phyloP scores from a whole-genome alignment of 2,329 filamentous ascomycete genomes.

The Verticillium nubilum region DNA sequence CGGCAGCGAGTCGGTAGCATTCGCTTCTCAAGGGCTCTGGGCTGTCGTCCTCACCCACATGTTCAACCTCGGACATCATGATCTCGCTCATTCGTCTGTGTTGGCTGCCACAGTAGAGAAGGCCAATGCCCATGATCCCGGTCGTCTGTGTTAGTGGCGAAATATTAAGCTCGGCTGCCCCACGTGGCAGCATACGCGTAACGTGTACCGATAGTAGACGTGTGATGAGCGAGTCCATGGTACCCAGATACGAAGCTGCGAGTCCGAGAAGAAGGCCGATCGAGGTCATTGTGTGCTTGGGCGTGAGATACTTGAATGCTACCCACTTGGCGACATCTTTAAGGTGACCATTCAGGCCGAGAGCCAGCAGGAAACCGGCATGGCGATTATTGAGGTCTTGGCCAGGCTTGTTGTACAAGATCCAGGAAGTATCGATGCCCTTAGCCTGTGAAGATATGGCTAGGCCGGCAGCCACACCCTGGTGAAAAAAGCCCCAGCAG shows the following conservation, averaged over 20 bases:
- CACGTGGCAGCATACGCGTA: slow-evolving; percentile 85
- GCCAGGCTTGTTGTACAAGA: slow-evolving; percentile 89
- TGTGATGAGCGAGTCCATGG: slow-evolving; percentile 95
- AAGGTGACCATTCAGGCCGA: slow-evolving; percentile 93
- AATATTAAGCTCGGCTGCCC: slow-evolving; percentile 89
- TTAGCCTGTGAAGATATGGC: slow-evolving; percentile 85
- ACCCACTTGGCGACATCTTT: slow-evolving; percentile 95
- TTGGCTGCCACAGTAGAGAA: slow-evolving; percentile 91
- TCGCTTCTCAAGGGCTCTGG: slow-evolving; percentile 84
- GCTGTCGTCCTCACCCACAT: slow-evolving; percentile 73
- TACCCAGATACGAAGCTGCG: slow-evolving; percentile 89
- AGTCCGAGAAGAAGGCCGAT: slow-evolving; percentile 90
- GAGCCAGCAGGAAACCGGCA: slow-evolving; percentile 83
- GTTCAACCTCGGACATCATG: slow-evolving; percentile 96
- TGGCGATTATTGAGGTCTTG: slow-evolving; percentile 91
- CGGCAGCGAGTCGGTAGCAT: slow-evolving; percentile 91
- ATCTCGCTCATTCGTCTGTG: slow-evolving; percentile 98
- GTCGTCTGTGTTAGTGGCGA: slow-evolving; percentile 92
- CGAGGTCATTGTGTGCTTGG: slow-evolving; percentile 98
- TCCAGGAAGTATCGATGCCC: slow-evolving; percentile 98
- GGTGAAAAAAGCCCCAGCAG: slow-evolving; percentile 98
- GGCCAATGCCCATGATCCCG: slow-evolving; percentile 92
- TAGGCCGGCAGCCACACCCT: slow-evolving; percentile 86
- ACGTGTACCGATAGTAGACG: slow-evolving; percentile 92
- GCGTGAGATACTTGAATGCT: slow-evolving; percentile 97